Conservation (phyloP, 306 rosid genomes). For the Abrus precatorius region DNA sequence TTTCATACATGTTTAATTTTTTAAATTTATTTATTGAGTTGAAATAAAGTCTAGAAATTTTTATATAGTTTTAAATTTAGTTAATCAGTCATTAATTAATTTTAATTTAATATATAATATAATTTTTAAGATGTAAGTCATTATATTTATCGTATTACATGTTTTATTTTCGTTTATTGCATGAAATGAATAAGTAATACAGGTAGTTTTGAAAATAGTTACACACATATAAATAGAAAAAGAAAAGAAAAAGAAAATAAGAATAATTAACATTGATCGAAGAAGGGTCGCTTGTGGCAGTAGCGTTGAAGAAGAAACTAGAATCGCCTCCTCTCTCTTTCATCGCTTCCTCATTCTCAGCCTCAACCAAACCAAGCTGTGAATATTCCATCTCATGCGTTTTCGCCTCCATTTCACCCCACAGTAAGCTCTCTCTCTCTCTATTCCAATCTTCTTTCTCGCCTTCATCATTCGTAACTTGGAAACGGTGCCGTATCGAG, state of each 20-base stretch:
- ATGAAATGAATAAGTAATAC: background rate
- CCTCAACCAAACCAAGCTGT: background rate
- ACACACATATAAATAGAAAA: background rate
- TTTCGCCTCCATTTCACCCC: slow-evolving; percentile 19
- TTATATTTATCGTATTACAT: too few species aligned
- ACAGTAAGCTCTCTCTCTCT: background rate
- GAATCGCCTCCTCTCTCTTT: background rate
- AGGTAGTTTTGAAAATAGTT: background rate
- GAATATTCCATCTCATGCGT: background rate
- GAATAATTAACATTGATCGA: too few species aligned
- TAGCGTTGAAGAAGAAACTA: background rate
- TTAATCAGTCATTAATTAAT: too few species aligned
- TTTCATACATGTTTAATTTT: too few species aligned
- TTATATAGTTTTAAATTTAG: too few species aligned
- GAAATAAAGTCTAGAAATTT: too few species aligned
- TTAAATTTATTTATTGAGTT: too few species aligned
- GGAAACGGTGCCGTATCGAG: background rate
- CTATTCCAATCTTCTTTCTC: background rate
- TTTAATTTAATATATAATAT: too few species aligned
- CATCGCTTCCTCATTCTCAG: background rate
- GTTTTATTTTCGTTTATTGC: too few species aligned
- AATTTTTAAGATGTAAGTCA: too few species aligned
- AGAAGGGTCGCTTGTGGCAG: background rate
- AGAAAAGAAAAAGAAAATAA: too few species aligned
- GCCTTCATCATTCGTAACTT: background rate